Evolutionary conservation across 164 flowering plant species (phyloP).

Genomic region (Magnolia kwangsiensis): DNA sequence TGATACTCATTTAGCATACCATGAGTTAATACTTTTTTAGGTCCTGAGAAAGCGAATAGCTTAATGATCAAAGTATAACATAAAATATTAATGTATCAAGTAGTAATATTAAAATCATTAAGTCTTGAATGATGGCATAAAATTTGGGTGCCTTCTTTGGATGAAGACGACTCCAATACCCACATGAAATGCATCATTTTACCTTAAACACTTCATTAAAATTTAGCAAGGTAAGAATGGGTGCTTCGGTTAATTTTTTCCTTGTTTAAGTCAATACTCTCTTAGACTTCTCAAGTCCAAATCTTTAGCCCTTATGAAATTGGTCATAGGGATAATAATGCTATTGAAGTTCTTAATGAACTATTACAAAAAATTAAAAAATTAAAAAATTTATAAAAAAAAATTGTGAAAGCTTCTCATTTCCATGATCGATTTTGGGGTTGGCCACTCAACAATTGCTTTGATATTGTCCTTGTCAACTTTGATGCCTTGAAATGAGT

Average conservation of each 20-base stretch:
- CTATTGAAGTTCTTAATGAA: conserved; percentile 1
- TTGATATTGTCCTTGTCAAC: not conserved
- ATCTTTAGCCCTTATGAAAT: not conserved
- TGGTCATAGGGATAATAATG: not conserved
- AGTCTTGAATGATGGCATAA: not conserved
- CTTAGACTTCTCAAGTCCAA: not conserved
- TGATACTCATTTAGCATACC: not conserved
- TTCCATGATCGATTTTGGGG: not conserved
- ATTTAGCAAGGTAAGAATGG: not conserved
- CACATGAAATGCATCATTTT: not conserved
- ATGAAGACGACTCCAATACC: not conserved
- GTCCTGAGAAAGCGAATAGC: not conserved
- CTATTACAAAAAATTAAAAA: not conserved
- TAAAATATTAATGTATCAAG: not conserved
- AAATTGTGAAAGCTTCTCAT: conserved; percentile 5
- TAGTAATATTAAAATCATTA: not conserved
- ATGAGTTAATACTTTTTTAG: not conserved
- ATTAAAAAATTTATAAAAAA: too few relatives aligned
- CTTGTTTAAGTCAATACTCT: not conserved
- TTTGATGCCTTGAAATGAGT: not conserved
- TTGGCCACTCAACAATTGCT: not conserved
- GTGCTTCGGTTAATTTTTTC: not conserved
- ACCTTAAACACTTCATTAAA: not conserved
- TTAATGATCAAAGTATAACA: not conserved
- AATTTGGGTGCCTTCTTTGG: not conserved